Conservation (phyloP, 208 protist genomes). For the Leptomonas pyrrhocoris region DNA sequence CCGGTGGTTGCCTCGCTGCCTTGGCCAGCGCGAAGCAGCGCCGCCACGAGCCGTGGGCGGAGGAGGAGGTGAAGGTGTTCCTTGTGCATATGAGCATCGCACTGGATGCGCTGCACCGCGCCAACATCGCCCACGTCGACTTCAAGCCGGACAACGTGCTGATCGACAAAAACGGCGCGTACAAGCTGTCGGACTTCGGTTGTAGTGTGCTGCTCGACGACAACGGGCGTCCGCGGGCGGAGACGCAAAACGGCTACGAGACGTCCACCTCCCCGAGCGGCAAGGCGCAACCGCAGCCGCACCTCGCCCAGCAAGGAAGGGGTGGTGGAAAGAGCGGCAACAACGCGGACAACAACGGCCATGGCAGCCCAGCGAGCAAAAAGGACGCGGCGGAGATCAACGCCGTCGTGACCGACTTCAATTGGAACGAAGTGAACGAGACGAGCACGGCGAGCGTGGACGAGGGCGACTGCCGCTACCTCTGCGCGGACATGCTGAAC, state of each 20-base stretch:
- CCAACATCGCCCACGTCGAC: constrained; percentile 91
- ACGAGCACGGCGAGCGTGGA: constrained; percentile 80
- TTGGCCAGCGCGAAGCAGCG: constrained; percentile 51
- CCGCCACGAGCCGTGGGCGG: constrained; percentile 54
- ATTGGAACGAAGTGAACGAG: constrained; percentile 41
- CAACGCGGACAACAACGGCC: neutral
- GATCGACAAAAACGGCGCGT: constrained; percentile 68
- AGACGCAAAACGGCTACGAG: constrained; percentile 26
- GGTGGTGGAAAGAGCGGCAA: neutral
- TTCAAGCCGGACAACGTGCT: constrained; percentile 95
- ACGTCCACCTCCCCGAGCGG: neutral
- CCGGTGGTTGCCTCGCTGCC: constrained; percentile 73
- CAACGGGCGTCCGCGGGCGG: constrained; percentile 48
- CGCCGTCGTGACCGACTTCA: constrained; percentile 3
- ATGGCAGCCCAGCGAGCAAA: neutral
- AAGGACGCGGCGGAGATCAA: neutral
- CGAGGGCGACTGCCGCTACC: constrained; percentile 91
- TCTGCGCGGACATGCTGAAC: constrained; percentile 93
- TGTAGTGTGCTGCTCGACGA: constrained; percentile 80
- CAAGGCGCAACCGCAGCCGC: neutral
- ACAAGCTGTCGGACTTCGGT: constrained; percentile 94
- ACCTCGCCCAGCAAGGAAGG: neutral
- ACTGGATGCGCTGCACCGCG: constrained; percentile 81
- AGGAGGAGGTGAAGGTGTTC: constrained; percentile 80
- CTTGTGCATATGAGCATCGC: constrained; percentile 88